A percentile compares a stretch with the other conserved stretches of the same genome.
phyloP scores from a whole-genome alignment of 768 basidiomycete species.

The Coprinellus micaceus region DNA sequence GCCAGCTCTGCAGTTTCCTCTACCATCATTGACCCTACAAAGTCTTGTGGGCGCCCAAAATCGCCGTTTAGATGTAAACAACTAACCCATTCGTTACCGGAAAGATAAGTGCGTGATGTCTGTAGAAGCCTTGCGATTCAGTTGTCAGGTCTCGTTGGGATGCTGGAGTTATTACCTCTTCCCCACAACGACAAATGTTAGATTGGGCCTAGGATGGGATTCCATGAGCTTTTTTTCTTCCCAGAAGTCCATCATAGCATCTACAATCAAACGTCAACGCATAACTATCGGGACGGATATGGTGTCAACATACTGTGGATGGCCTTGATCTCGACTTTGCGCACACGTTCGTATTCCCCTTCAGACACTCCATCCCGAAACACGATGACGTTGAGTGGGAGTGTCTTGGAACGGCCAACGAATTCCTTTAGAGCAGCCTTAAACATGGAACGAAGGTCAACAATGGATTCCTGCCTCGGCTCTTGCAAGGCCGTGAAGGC shows the following conservation, averaged over 20 bases:
- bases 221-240: background rate
- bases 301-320: background rate
- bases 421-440: conserved; percentile 20
- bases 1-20: conserved; percentile 52
- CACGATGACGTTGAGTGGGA: conserved; percentile 34
- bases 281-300: too few species aligned
- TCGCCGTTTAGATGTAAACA: background rate
- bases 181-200: conserved; percentile 59
- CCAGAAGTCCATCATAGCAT: background rate
- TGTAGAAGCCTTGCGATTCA: background rate
- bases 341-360: conserved; percentile 30
- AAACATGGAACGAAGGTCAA: conserved; percentile 38
- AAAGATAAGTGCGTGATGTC: conserved; percentile 27
- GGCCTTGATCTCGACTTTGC: background rate
- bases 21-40: conserved; percentile 22
- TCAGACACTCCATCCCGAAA: conserved; percentile 49
- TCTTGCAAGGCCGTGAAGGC: conserved; percentile 39
- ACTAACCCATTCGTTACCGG: too few species aligned
- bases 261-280: background rate
- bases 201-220: conserved; percentile 25
- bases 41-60: background rate
- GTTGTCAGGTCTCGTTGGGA: conserved; percentile 37
- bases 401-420: conserved; percentile 1
- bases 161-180: conserved; percentile 54
- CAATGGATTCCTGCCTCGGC: conserved; percentile 46